Evolutionary conservation across 192 early-diverging fungal species (phyloP), one percentile per base, ranked within the genome.

Genomic region (Backusella westeae): DNA sequence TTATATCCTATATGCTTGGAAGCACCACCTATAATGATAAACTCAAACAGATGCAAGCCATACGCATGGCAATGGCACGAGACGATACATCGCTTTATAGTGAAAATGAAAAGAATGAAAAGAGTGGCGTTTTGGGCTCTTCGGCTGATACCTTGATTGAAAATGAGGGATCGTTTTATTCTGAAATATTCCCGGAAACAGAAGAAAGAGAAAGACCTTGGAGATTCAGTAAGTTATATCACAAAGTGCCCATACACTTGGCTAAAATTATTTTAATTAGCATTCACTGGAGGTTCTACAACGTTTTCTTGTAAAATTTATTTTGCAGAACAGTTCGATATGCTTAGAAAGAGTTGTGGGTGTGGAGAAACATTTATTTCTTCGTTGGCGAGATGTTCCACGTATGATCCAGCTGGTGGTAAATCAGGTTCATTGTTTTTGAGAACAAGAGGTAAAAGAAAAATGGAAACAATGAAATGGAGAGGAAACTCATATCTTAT

Each of bases 251-350:
- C 32, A 32, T 32, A 23, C 32, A 32, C 32, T 32, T 32, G 32
- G 32, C 32, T 19, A 52, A 59, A 14, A 59, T 9, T 73, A 1
- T 38, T 21, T 38, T 35, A 36, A 69, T 9, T 83, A 89, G 86
- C 88, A 39, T 94, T 95, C 67, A 83, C 88, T 52, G 93, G 94
- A 73, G 95, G 92, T 1, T 87, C 90, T 14, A 93, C 93, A 1
- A 89, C 88, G 73, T 88, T 98, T 59, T 85, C 90, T 71, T 98
- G 97, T 89, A 94, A 94, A 76, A 92, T 96, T 3, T 97, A 92
- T 80, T 98, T 92, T 81, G 93, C 94, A 17, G 93, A 95, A 76
- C 94, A 98, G 82, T 98, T 98, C 81, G 95, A 97, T 78, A 93
- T 91, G 1, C 80, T 98, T 67, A 87, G 97, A 21, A 87, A 91